phyloP scores from a whole-genome alignment of 192 early-diverging fungal genomes.

The Entomortierella chlamydospora region DNA sequence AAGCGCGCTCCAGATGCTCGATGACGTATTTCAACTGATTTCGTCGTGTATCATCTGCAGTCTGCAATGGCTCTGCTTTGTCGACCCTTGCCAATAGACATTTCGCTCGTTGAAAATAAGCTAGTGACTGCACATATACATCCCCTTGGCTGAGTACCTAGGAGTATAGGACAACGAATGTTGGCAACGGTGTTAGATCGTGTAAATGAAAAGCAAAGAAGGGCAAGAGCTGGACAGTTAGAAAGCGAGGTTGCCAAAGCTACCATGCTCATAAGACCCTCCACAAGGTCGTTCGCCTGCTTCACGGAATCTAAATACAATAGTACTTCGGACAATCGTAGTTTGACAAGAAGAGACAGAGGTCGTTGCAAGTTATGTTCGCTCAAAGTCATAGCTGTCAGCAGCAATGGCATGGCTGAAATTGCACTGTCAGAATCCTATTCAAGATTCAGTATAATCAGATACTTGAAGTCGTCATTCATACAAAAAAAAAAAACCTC shows the following conservation, averaged over 20 bases:
- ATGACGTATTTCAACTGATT: neutral
- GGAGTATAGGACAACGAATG: neutral
- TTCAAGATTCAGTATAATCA: too few species aligned
- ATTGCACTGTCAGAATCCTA: conserved; percentile 28
- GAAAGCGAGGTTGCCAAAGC: neutral
- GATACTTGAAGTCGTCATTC: too few species aligned
- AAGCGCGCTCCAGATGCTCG: neutral
- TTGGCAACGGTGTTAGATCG: too few species aligned
- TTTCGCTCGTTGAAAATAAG: conserved; percentile 38
- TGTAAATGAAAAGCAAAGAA: neutral
- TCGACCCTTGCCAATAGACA: conserved; percentile 15
- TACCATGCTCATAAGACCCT: conserved; percentile 30
- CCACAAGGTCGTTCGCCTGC: conserved; percentile 25
- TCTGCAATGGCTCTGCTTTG: neutral
- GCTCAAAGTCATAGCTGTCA: conserved; percentile 26
- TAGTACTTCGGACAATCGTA: conserved; percentile 27
- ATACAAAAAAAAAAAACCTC: too few species aligned
- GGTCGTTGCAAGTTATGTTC: conserved; percentile 28
- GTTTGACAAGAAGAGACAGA: conserved; percentile 21
- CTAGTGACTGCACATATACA: conserved; percentile 25
- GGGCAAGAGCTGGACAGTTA: too few species aligned
- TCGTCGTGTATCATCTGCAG: neutral
- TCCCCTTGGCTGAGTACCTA: conserved; percentile 37
- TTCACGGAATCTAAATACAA: conserved; percentile 18
- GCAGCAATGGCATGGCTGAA: conserved; percentile 26